Evolutionary conservation across 805 yeast genomes (phyloP), one percentile per base, ranked within the genome.

Genomic region (Pichia cabralensis): DNA sequence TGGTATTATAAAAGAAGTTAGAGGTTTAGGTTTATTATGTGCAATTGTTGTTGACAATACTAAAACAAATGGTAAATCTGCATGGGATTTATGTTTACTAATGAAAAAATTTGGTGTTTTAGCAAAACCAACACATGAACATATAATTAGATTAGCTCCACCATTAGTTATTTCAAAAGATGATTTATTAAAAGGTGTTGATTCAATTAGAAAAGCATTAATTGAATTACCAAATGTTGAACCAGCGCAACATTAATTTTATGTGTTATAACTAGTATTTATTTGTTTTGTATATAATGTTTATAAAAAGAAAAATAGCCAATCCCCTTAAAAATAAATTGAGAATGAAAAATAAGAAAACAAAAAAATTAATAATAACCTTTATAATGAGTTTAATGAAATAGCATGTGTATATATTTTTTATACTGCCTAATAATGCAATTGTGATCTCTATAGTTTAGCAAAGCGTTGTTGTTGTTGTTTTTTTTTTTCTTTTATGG

Each of bases 61-160:
- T 28, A 81, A 79, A 62, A 75, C 95, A 41, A 76, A 77, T 52
- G 96, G 95, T 40, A 76, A 88, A 58, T 69, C 92, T 20, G 96
- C 97, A 4, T 89, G 97, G 97, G 96, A 89, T 55, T 67, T 89
- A 46, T 89, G 97, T 64, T 57, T 89, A 49, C 62, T 83, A 49
- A 80, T 89, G 92, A 85, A 82, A 61, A 76, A 82, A 35, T 65
- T 74, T 41, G 97, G 97, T 39, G 80, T 89, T 12, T 67, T 88
- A 52, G 96, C 97, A 43, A 89, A 88, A 64, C 97, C 96, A 45
- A 37, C 97, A 2, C 97, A 89, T 57, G 95, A 86, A 49, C 80
- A 86, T 59, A 88, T 89, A 50, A 88, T 89, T 55, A 80, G 97
- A 67, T 68, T 89, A 56, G 96, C 97, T 9, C 97, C 97, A 38